Conservation (phyloP, 805 yeast genomes). For the Kuraishia hungarica region DNA sequence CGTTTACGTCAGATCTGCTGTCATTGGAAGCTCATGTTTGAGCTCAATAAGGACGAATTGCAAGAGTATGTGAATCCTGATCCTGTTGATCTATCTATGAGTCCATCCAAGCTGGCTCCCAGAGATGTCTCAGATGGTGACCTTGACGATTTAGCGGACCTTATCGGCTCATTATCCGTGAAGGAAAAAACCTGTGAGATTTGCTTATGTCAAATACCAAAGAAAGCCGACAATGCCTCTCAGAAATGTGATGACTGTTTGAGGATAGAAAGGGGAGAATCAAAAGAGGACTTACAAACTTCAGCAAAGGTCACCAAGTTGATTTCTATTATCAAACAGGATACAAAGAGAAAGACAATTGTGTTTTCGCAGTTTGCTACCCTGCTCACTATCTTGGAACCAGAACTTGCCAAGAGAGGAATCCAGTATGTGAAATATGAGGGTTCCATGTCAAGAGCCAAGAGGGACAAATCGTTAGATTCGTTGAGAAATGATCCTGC, state of each 20-base stretch:
- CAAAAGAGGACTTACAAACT: conserved; percentile 3
- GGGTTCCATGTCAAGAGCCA: conserved; percentile 22
- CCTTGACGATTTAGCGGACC: conserved; percentile 11
- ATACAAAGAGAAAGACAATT: conserved; percentile 30
- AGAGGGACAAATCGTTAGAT: conserved; percentile 21
- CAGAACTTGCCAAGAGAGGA: conserved; percentile 19
- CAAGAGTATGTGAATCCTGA: conserved; percentile 6
- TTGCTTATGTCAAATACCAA: conserved; percentile 10
- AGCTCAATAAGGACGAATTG: conserved; percentile 6
- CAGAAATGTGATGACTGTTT: conserved; percentile 10
- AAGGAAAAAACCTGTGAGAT: conserved; percentile 15
- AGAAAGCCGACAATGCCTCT: neutral
- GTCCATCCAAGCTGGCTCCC: conserved; percentile 1
- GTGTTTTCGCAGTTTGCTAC: conserved; percentile 34
- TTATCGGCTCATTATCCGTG: conserved; percentile 14
- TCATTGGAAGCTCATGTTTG: conserved; percentile 17
- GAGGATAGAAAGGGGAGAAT: conserved; percentile 8
- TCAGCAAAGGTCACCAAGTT: conserved; percentile 28
- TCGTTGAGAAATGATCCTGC: conserved; percentile 19
- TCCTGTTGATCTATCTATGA: neutral
- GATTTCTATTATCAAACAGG: conserved; percentile 22
- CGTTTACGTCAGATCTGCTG: conserved; percentile 29
- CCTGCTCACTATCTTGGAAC: conserved; percentile 22
- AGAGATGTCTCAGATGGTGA: neutral
- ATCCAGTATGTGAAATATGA: conserved; percentile 24